phyloP scores from a whole-genome alignment of 129 eudicot genomes.

The Erigeron canadensis region DNA sequence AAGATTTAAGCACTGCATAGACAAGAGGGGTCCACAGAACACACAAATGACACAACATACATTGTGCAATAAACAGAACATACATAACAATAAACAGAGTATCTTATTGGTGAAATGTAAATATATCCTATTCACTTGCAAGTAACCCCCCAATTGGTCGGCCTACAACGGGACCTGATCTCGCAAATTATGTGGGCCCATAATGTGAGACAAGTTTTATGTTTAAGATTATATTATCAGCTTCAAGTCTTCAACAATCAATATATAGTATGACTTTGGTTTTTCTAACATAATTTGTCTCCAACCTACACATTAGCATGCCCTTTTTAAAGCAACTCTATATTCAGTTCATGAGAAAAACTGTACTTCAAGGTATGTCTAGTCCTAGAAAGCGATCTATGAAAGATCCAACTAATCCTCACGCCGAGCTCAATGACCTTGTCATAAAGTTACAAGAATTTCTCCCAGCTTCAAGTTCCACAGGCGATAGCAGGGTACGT shows the following conservation, averaged over 20 bases:
- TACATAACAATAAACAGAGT: not conserved
- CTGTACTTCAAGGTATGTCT: conserved; percentile 22
- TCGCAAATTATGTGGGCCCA: conserved; percentile 14
- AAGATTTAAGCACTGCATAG: not conserved
- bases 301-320: conserved; percentile 12
- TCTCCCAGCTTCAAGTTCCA: conserved; percentile 23
- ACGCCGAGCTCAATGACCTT: conserved; percentile 11
- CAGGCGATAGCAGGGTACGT: conserved; percentile 6
- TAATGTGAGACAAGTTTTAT: conserved; percentile 9
- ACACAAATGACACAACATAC: not conserved
- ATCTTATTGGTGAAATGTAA: conserved; percentile 5
- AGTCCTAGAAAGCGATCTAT: conserved; percentile 3
- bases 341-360: not conserved
- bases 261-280: not conserved
- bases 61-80: no score
- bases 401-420: not conserved
- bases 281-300: conserved; percentile 25
- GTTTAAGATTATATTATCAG: conserved; percentile 10
- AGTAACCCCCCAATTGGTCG: not conserved
- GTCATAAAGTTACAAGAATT: conserved; percentile 21
- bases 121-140: not conserved
- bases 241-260: conserved; percentile 23
- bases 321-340: conserved; percentile 12
- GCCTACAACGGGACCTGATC: not conserved
- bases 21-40: not conserved